These are phyloP conservation scores for Salix exigua DNA, from an alignment of 345 rosid species.

Conservation along the genomic window DNA sequence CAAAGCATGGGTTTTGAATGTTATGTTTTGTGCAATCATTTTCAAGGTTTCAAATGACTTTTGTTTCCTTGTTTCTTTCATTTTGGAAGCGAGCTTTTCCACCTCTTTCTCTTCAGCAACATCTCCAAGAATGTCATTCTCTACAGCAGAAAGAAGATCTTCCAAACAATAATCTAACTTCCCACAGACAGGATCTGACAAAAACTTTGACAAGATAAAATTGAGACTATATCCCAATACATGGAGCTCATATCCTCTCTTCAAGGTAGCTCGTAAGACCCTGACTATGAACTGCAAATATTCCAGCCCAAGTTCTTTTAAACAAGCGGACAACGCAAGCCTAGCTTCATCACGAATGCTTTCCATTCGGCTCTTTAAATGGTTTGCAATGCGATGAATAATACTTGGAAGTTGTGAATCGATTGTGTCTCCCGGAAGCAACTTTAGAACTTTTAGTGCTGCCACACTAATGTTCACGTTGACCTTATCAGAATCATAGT, in stretches of 20 bases:
- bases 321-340: constrained; percentile 73
- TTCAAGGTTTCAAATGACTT: constrained; percentile 72
- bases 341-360: constrained; percentile 77
- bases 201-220: constrained; percentile 56
- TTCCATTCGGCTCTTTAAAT: constrained; percentile 63
- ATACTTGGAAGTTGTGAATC: constrained; percentile 73
- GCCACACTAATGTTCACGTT: constrained; percentile 65
- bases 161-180: constrained; percentile 76
- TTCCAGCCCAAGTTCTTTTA: constrained; percentile 87
- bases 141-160: constrained; percentile 71
- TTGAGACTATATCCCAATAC: constrained; percentile 75
- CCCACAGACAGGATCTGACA: constrained; percentile 38
- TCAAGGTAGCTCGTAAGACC: constrained; percentile 61
- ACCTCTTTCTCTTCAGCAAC: constrained; percentile 92
- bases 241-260: constrained; percentile 82
- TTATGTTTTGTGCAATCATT: constrained; percentile 63
- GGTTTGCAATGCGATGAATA: constrained; percentile 61
- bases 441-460: constrained; percentile 76
- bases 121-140: constrained; percentile 77
- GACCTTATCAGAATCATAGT: constrained; percentile 57
- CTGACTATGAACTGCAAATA: constrained; percentile 61
- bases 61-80: constrained; percentile 78
- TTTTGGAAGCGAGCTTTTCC: constrained; percentile 73
- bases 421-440: constrained; percentile 74
- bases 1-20: constrained; percentile 62